phyloP scores from a whole-genome alignment of 73 alveolate genomes.

The Loxodes magnus region DNA sequence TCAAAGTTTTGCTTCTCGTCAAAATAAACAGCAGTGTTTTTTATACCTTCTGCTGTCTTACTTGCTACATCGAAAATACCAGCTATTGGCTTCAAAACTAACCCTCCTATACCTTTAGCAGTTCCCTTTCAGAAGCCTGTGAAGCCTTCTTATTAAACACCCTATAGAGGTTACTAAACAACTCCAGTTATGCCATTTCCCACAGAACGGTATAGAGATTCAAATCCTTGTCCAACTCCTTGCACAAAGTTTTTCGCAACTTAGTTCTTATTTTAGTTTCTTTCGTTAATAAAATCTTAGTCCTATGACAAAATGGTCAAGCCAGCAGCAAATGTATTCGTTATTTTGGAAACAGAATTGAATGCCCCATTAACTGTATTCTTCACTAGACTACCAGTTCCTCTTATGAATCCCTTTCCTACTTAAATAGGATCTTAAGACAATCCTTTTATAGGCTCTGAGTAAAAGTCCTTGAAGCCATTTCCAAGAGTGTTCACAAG shows the following conservation, averaged over 20 bases:
- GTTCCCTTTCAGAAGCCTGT: slow-evolving; percentile 83
- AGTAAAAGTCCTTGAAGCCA: slow-evolving; percentile 89
- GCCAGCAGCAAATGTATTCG: slow-evolving; percentile 83
- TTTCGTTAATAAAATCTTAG: slow-evolving; percentile 68
- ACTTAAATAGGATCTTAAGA: slow-evolving; percentile 84
- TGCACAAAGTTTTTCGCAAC: slow-evolving; percentile 78
- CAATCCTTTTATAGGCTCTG: slow-evolving; percentile 92
- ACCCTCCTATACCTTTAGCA: slow-evolving; percentile 78
- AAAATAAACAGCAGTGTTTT: slow-evolving; percentile 64
- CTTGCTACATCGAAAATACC: slow-evolving; percentile 81
- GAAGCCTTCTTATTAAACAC: slow-evolving; percentile 63
- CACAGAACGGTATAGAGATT: slow-evolving; percentile 40
- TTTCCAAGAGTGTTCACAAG: slow-evolving; percentile 74
- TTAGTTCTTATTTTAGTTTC: slow-evolving; percentile 69
- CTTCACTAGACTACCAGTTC: slow-evolving; percentile 82
- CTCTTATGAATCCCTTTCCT: slow-evolving; percentile 80
- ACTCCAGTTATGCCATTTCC: slow-evolving; percentile 82
- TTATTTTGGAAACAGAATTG: slow-evolving; percentile 73
- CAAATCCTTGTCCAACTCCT: slow-evolving; percentile 85
- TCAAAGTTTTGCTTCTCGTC: slow-evolving; percentile 60
- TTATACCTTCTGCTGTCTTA: slow-evolving; percentile 93
- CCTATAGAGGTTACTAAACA: slow-evolving; percentile 70
- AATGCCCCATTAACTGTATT: slow-evolving; percentile 94
- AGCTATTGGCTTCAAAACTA: slow-evolving; percentile 72
- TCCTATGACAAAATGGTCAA: slow-evolving; percentile 81